Percentiles rank a stretch among this genome's conserved stretches.
Conservation (phyloP, 164 flowering plant species). For the Cinnamomum chago region DNA sequence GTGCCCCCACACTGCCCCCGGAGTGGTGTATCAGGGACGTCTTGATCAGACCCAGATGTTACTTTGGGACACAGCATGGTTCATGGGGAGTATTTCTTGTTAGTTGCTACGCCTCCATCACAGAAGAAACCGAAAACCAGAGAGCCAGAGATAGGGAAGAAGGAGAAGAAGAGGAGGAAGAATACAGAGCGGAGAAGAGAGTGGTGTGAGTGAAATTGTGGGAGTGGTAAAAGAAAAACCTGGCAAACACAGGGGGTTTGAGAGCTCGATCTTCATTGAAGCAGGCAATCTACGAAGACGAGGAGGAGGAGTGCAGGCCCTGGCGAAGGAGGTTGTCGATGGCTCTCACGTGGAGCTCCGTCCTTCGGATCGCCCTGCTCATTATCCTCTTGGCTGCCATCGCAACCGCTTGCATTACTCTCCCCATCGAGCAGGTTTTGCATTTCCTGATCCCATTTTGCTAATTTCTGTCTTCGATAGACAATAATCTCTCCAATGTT, state of each 20-base stretch:
- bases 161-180: too few species aligned
- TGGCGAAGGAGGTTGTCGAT: constrained; percentile 52
- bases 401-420: constrained; percentile 49
- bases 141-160: background rate
- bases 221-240: constrained; percentile 25
- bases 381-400: constrained; percentile 49
- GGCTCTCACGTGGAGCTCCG: constrained; percentile 54
- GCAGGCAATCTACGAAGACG: constrained; percentile 26
- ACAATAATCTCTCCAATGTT: too few species aligned
- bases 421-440: constrained; percentile 66
- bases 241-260: constrained; percentile 58
- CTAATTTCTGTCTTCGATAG: too few species aligned
- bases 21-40: too few species aligned
- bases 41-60: too few species aligned
- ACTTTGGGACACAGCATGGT: too few species aligned
- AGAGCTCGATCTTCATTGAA: constrained; percentile 59
- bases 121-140: background rate
- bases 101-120: too few species aligned
- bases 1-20: too few species aligned
- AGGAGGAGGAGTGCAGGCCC: constrained; percentile 54
- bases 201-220: background rate
- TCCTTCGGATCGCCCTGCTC: constrained; percentile 43
- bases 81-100: too few species aligned
- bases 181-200: background rate
- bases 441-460: background rate